Conservation (phyloP, 192 early-diverging fungal species). For the Coemansia sp. region DNA sequence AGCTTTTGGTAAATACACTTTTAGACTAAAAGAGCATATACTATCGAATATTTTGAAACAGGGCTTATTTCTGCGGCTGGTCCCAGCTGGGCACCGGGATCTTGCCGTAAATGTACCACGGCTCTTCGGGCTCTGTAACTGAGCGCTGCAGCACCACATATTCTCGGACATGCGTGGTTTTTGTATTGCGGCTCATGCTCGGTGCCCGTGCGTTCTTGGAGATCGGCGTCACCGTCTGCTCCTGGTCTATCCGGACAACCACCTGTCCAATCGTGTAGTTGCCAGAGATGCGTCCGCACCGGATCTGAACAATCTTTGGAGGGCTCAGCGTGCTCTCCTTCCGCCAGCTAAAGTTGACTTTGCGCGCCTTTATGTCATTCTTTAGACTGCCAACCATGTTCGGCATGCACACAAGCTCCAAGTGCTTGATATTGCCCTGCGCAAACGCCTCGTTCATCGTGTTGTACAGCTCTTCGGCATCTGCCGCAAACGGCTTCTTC, state of each 20-base stretch:
- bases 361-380: constrained; percentile 62
- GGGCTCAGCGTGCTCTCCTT: constrained; percentile 59
- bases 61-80: constrained; percentile 7
- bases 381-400: constrained; percentile 64
- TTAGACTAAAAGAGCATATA: neutral
- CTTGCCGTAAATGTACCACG: constrained; percentile 70
- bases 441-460: constrained; percentile 72
- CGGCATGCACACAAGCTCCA: constrained; percentile 61
- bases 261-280: constrained; percentile 61
- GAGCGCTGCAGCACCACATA: constrained; percentile 70
- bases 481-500: constrained; percentile 56
- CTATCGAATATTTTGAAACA: neutral
- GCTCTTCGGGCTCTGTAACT: constrained; percentile 59
- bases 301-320: constrained; percentile 62
- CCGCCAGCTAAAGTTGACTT: constrained; percentile 59
- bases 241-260: constrained; percentile 65
- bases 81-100: constrained; percentile 50
- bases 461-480: constrained; percentile 63
- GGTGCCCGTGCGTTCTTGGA: neutral
- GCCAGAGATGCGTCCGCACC: constrained; percentile 51
- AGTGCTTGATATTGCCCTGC: constrained; percentile 56
- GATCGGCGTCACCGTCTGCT: constrained; percentile 53
- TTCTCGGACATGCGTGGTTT: constrained; percentile 60
- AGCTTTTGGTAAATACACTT: constrained; percentile 5
- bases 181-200: constrained; percentile 54